phyloP scores from a whole-genome alignment of 768 basidiomycete species.

The Gloeopeniophorella convolvens region DNA sequence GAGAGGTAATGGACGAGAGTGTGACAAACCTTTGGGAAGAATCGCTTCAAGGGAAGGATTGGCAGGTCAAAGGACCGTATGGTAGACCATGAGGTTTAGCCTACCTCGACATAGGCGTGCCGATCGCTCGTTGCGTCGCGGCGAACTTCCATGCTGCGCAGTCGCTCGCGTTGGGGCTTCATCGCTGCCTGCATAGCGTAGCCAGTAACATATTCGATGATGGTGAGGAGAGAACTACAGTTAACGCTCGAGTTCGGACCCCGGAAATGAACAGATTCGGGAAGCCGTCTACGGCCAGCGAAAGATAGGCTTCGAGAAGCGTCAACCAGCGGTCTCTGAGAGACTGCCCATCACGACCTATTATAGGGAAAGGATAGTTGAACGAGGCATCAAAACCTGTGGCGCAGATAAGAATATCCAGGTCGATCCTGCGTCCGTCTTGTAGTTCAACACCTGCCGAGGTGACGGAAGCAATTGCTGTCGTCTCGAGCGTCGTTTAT shows the following conservation, averaged over 20 bases:
- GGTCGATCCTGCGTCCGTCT: constrained; percentile 47
- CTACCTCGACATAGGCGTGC: constrained; percentile 51
- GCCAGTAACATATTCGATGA: constrained; percentile 51
- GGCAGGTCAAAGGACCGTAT: background rate
- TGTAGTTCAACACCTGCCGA: constrained; percentile 48
- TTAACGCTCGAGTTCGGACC: constrained; percentile 56
- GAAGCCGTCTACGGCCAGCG: constrained; percentile 53
- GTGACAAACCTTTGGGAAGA: constrained; percentile 38
- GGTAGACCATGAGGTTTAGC: constrained; percentile 3
- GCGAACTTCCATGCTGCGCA: constrained; percentile 58
- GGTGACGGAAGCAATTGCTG: constrained; percentile 45
- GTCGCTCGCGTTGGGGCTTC: constrained; percentile 57
- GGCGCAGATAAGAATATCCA: constrained; percentile 59
- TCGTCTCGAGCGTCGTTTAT: constrained; percentile 43
- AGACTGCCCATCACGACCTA: constrained; percentile 46
- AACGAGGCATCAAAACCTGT: constrained; percentile 53
- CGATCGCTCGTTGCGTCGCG: constrained; percentile 54
- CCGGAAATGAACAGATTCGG: constrained; percentile 60
- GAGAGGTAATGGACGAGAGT: constrained; percentile 1
- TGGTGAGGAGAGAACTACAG: constrained; percentile 45
- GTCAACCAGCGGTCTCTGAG: constrained; percentile 50
- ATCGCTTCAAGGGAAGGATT: constrained; percentile 29
- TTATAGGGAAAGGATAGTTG: constrained; percentile 42
- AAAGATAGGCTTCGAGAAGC: constrained; percentile 52
- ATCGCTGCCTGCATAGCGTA: constrained; percentile 48